Base-by-base conservation (phyloP, 441 rosid genomes). In the Erodium texanum region DNA sequence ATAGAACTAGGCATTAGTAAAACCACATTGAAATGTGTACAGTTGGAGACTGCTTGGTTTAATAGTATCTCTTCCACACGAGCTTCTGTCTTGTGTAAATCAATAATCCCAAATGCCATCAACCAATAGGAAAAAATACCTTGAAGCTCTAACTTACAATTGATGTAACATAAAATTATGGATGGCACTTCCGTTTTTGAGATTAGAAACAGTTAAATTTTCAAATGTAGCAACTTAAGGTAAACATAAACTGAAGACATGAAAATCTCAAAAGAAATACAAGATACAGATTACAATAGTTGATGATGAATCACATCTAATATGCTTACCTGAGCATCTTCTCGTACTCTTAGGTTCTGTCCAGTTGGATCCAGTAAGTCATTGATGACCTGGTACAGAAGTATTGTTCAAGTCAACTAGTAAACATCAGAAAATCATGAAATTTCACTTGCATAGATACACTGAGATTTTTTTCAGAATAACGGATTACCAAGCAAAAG, bases 361-460 rank as follows among this genome's bases (percentile, higher is more conserved):
- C 98, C 96, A 0, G 93, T 90, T 70, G 98, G 97, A 87, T 93
- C 96, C 78, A 93, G 93, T 75, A 93, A 85, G 86, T 93, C 98
- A 76, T 93, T 93, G 78, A 93, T 90, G 81, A 93, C 97, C 98
- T 93, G 84, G 75, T 45, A 78, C 69, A 68, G 78, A 68, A 77
- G 70, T 68, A 19, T 50, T 18, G 8, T 50, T 50, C 5, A 50
- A 50, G 64, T 56, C 41, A 65, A 71, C 65, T 67, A 48, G 64
- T 54, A 65, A 34, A 72, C 69, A 69, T 64, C 29, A 74, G 64
- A 24, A 58, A 0, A 8, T 41, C 10, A 18, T 7, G 10, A 18
- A 54, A 18, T 54, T 16, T 6, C 24, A 18, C 18, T 19, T 19
- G 61, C 19, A 50, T n/a, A 50, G 56, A n/a, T 4, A 4, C 3